These are phyloP conservation scores for Suhomyces canberraensis DNA, from an alignment of 805 yeast species.

Conservation along the genomic window DNA sequence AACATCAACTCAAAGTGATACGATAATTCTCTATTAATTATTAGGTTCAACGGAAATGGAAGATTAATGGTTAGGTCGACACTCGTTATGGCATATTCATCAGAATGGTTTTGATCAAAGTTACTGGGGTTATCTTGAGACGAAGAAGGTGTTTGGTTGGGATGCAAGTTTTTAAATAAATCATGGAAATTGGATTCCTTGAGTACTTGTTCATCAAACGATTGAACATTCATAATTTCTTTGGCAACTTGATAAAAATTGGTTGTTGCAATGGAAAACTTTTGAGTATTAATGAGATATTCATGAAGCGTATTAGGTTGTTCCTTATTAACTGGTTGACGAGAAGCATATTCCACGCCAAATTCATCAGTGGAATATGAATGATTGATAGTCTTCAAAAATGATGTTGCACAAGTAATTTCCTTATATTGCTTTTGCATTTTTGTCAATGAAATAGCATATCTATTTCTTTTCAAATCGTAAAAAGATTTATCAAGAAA, in stretches of 20 bases:
- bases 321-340: background rate
- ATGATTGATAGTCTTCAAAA: constrained; percentile 27
- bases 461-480: constrained; percentile 50
- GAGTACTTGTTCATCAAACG: constrained; percentile 30
- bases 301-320: constrained; percentile 50
- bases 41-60: constrained; percentile 84
- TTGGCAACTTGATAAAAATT: constrained; percentile 44
- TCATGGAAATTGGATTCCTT: constrained; percentile 41
- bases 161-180: constrained; percentile 42
- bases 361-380: constrained; percentile 36
- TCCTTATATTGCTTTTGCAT: constrained; percentile 23
- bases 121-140: constrained; percentile 4
- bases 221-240: constrained; percentile 51
- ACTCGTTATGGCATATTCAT: constrained; percentile 45
- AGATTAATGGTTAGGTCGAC: constrained; percentile 56
- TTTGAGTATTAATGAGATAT: constrained; percentile 43
- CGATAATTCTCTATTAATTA: constrained; percentile 66
- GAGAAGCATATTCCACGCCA: background rate
- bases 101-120: constrained; percentile 12
- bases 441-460: constrained; percentile 27
- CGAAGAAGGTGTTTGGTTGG: constrained; percentile 11
- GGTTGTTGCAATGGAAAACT: constrained; percentile 41
- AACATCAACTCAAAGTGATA: constrained; percentile 78
- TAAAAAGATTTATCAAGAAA: constrained; percentile 49
- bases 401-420: constrained; percentile 4